Percentiles rank a stretch among this genome's conserved stretches.
These are phyloP conservation scores for Gossypium rotundifolium DNA, from an alignment of 345 rosid genomes.

Conservation along the genomic window DNA sequence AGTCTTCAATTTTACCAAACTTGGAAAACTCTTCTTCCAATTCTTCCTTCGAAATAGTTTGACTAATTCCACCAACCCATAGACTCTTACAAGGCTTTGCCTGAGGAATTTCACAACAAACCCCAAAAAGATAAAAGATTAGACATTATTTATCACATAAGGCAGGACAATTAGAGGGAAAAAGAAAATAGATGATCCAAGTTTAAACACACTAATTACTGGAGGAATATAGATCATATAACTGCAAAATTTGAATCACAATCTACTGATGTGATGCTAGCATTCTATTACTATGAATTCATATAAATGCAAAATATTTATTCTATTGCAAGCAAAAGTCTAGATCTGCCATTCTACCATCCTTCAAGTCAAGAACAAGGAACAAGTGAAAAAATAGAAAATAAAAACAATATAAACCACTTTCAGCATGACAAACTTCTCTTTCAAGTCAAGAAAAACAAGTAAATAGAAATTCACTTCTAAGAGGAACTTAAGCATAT, in stretches of 20 bases:
- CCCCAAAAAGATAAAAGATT: not conserved
- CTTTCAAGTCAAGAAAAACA: not conserved
- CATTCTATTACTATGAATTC: not conserved
- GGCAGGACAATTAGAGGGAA: not conserved
- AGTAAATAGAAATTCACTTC: not conserved
- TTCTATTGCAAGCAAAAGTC: not conserved
- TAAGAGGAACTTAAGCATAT: not conserved
- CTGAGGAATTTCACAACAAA: constrained; percentile 33
- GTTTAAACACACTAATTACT: not conserved
- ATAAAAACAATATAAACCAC: not conserved
- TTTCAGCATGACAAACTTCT: not conserved
- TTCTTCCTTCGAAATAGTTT: constrained; percentile 51
- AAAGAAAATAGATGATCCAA: not conserved
- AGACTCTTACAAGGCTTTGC: constrained; percentile 73
- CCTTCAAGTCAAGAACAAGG: not conserved
- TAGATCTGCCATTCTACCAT: not conserved
- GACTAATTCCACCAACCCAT: constrained; percentile 92
- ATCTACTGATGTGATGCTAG: too few relatives aligned
- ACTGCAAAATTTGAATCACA: not conserved
- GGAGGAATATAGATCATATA: not conserved
- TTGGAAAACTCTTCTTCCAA: constrained; percentile 65
- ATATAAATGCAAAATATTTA: not conserved
- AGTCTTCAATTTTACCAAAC: constrained; percentile 74
- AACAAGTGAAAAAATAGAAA: not conserved
- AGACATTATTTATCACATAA: too few relatives aligned